Conservation (phyloP, 2,329 filamentous ascomycete species). For the Verticillium longisporum region DNA sequence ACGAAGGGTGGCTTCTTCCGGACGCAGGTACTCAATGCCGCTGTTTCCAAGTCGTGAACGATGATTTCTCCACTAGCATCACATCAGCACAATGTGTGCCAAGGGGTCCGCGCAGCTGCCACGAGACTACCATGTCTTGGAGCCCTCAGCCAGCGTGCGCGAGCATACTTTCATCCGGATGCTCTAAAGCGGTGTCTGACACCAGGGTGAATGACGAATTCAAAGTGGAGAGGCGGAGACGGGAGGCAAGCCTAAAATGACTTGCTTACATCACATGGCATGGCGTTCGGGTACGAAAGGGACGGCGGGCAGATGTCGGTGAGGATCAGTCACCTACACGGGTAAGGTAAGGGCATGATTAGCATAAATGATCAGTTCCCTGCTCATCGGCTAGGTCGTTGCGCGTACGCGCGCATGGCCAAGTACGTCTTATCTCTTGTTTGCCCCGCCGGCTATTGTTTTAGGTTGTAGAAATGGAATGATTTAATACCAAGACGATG, state of each 20-base stretch:
- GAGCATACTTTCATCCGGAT: not conserved
- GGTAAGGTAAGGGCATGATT: not conserved
- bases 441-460: not conserved
- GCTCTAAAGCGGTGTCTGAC: not conserved
- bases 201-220: not conserved
- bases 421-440: not conserved
- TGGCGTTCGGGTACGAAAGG: slow-evolving; percentile 12
- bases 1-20: slow-evolving; percentile 99
- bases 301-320: not conserved
- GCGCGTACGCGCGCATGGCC: not conserved
- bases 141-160: not conserved
- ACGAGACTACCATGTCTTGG: not conserved
- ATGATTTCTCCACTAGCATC: not conserved
- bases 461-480: not conserved
- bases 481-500: not conserved
- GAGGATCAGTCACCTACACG: not conserved
- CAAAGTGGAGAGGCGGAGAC: not conserved
- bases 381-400: not conserved
- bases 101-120: not conserved
- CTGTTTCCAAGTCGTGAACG: slow-evolving; percentile 42
- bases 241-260: slow-evolving; percentile 2
- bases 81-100: not conserved
- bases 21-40: slow-evolving; percentile 84
- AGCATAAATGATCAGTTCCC: not conserved
- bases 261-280: slow-evolving; percentile 12